Conservation (phyloP, 768 basidiomycete species). For the Fistulinella prunicolor region DNA sequence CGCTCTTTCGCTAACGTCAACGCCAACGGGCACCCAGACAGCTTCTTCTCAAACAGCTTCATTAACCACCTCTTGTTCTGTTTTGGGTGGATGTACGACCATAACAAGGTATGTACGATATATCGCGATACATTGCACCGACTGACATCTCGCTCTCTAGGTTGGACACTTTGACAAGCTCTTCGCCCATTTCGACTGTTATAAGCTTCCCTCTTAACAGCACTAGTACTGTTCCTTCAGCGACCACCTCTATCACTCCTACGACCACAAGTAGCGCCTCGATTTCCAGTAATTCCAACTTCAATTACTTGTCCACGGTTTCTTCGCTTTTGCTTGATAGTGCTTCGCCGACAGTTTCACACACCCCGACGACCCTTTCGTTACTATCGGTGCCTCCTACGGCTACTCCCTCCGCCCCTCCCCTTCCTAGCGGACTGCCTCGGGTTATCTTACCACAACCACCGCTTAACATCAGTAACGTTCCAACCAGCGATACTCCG, state of each 20-base stretch:
- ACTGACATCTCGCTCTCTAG: constrained; percentile 6
- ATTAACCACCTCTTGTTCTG: too few relatives aligned
- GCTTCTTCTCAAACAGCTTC: too few relatives aligned
- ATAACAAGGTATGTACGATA: constrained; percentile 10
- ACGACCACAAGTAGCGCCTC: constrained; percentile 16
- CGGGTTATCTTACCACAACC: constrained; percentile 50
- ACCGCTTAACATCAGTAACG: constrained; percentile 21
- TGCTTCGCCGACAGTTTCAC: constrained; percentile 16
- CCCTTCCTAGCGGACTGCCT: constrained; percentile 63
- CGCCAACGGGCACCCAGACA: background rate
- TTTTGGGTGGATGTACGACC: constrained; percentile 13
- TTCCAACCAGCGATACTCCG: constrained; percentile 41
- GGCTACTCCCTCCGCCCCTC: constrained; percentile 23
- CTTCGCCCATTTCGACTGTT: constrained; percentile 19
- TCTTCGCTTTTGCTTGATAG: constrained; percentile 33
- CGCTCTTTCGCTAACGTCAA: background rate
- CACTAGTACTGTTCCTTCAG: background rate
- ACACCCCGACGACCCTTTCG: constrained; percentile 28
- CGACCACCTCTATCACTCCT: constrained; percentile 5
- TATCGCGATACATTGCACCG: background rate
- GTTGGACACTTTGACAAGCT: background rate
- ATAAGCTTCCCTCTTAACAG: constrained; percentile 31
- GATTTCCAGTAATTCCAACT: constrained; percentile 24
- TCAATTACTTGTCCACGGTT: constrained; percentile 33
- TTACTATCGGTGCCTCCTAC: constrained; percentile 20